Base-by-base conservation (phyloP, 2,329 filamentous ascomycete genomes). In the Trichophyton verrucosum region DNA sequence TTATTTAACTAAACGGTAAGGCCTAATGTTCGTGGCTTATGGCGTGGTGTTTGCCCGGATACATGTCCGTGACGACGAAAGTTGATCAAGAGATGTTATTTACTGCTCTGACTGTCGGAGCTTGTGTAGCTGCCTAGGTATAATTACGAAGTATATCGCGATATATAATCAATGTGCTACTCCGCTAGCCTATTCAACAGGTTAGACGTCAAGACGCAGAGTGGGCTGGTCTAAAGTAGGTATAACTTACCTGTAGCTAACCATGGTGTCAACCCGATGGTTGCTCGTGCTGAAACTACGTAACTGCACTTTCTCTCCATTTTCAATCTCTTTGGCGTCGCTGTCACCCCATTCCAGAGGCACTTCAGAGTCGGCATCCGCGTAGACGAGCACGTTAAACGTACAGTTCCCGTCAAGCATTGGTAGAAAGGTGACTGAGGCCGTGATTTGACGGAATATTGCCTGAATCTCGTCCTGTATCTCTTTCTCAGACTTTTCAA, bases 261-360 rank as follows among this genome's bases (percentile, higher is more conserved):
- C 94, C 65, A 97, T 76, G 0, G 94, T 99, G 71, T 96, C 94
- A 27, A 99, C 92, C 24, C 89, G 84, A 74, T 99, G 94, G 69
- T 86, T 96, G 66, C 87, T 91, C 15, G 94, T 99, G 74, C 91
- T 96, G 78, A 97, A 99, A 66, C 92, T 95, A 63, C 94, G 83
- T 70, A 99, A 77, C 77, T 96, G 91, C 33, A 99, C 94, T 71
- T 94, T 91, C 79, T 99, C 94, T 47, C 89, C 92, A 68, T 94
- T 89, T 71, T 86, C 81, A 66, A 99, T 96, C 79, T 99, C 94
- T 78, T 96, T 96, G 60, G 92, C 91, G 74, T 97, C 94, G 67
- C 90, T 96, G 76, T 99, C 94, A 55, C 94, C 94, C 94, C 94
- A 99, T 74, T 99, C 94, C 62, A 99, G 86, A 3, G 94, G 94